Base-by-base conservation (phyloP, 2,329 filamentous ascomycete genomes). In the Fusarium sp. region DNA sequence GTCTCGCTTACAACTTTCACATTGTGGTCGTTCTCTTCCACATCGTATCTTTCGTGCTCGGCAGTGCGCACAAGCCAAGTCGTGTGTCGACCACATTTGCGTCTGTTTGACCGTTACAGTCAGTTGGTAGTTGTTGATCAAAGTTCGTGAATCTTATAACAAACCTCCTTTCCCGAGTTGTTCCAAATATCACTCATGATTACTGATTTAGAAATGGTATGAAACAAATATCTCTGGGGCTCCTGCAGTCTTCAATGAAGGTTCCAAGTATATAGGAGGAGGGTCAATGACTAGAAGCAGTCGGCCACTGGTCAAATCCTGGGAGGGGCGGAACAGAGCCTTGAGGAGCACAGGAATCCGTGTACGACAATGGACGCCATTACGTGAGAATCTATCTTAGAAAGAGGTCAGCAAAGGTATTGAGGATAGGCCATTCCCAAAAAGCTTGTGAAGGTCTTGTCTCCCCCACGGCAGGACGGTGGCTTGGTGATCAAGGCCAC, bases 71-170 rank as follows among this genome's bases (percentile, higher is more conserved):
- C 72, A 74, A 50, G 72, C 72, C 22, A 74, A 50, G 48, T 74
- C 72, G 39, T 74, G 72, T 13, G 72, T 74, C 14, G 72, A 74
- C 72, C 72, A 74, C 71, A 74, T 74, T 45, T 73, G 72, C 30
- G 65, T 53, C 44, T 74, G 64, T 54, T 71, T 39, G 20, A 47
- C 30, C n/a, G 2, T 56, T 19, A 22, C 15, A 17, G 62, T 74
- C 44, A 74, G 71, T 49, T 22, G 39, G 24, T 17, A 19, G 19
- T 22, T 54, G n/a, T 22, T 41, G 28, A 7, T 26, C 11, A 35
- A 37, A 37, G n/a, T 37, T 37, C 17, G 13, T 20, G 11, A 15
- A 17, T 41, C 7, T 24, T n/a, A 13, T 7, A n/a, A 68, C 72
- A 32, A 61, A 74, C 72, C 72, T 74, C 72, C 61, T 74, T 74